These are phyloP conservation scores for Solanum pinnatisectum DNA, from an alignment of 257 asterid species.

Conservation along the genomic window DNA sequence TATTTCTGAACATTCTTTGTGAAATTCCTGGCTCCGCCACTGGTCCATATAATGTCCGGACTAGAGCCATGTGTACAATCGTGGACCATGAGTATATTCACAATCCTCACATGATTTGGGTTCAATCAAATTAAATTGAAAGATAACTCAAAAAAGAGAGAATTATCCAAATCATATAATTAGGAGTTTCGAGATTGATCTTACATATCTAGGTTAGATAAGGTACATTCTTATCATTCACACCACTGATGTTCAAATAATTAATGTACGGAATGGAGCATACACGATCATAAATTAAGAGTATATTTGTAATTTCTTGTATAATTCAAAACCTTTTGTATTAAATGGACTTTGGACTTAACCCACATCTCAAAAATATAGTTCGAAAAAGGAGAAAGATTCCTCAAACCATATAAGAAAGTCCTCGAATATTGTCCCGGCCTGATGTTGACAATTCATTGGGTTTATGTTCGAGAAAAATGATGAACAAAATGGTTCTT, in stretches of 20 bases:
- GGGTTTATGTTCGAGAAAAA: neutral
- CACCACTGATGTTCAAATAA: neutral
- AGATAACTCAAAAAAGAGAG: neutral
- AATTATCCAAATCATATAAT: too few relatives aligned
- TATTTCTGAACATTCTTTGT: too few relatives aligned
- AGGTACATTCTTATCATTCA: neutral
- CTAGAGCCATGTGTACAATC: neutral
- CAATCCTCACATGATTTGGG: neutral
- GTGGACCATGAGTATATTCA: neutral
- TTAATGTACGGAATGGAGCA: neutral
- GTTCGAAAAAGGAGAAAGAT: neutral
- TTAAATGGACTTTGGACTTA: neutral
- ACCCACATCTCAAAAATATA: neutral
- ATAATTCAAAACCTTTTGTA: fast-evolving
- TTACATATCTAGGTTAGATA: neutral
- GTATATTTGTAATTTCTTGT: too few relatives aligned
- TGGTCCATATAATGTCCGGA: neutral
- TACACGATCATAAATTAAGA: neutral
- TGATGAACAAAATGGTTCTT: neutral
- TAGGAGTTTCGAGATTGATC: neutral
- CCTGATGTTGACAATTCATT: neutral
- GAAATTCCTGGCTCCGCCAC: fast-evolving
- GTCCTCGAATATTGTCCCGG: neutral
- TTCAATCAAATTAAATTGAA: neutral
- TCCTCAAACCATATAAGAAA: neutral